Evolutionary conservation across 2,329 filamentous ascomycete genomes (phyloP), one percentile per base, ranked within the genome.

Genomic region (Epichloe sylvatica): DNA sequence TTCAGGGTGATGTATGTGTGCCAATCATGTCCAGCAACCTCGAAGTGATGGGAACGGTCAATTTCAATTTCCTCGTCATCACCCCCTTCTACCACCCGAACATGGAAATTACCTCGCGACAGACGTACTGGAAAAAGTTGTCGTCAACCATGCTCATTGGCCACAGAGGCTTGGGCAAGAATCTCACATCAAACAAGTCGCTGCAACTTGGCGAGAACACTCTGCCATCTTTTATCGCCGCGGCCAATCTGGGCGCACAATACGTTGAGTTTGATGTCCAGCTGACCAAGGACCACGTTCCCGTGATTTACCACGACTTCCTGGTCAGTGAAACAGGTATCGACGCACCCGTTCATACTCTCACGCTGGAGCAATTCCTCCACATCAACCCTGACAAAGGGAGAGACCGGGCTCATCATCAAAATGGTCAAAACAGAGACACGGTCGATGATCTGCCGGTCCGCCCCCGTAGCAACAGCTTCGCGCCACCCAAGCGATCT

Each of bases 231-330:
- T 98, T 98, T 67, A 95, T 97, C 60, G 88, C 91, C 3, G 92
- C 92, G 2, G 90, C 91, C 41, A 97, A 96, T 57, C 68, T 98
- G 47, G 92, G 92, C 8, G 92, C 80, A 3, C 77, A 83, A 50
- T 84, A 83, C 57, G 80, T 84, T 44, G 80, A 83, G 57, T 83
- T 85, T 60, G 92, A 98, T 63, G 92, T 98, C 0, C 92, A 98
- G 64, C 73, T 98, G 38, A 98, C 92, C n/a, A 98, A 98, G 62
- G 92, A 98, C 62, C 89, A 94, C 59, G 89, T 98, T 1, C 92
- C 92, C 0, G 91, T 98, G 55, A 95, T 98, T 60, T 98, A 98
- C 63, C 92, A 98, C 63, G 92, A 98, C 65, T 98, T 98, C 61
- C 74, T 97, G 13, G 92, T 98, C 64, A 95, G 89, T 62, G 92